Base-by-base conservation (phyloP, 2,329 filamentous ascomycete species). In the Phialocephala subalpina region DNA sequence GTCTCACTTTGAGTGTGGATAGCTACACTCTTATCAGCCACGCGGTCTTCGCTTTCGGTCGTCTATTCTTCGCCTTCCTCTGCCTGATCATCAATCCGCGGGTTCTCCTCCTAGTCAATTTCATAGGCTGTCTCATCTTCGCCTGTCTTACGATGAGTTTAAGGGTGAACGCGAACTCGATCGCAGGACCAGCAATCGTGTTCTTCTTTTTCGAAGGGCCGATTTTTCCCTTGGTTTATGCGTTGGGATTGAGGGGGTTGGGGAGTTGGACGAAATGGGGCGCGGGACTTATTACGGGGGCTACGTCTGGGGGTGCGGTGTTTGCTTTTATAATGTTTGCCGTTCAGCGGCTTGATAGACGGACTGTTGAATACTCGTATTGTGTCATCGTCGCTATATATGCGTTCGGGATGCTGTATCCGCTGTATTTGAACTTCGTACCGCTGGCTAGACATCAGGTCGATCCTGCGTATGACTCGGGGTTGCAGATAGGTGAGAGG, bases 131-230 rank as follows among this genome's bases (percentile, higher is more conserved):
- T 69, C 82, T 91, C 53, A 80, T 92, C 71, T 83, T 82, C 60
- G 80, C 82, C 1, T 74, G 86, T 8, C 72, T 87, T 5, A 79
- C 82, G 3, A 82, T 85, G 36, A 78, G 83, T 1, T 68, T 88
- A 11, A 77, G 76, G 3, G 2, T 80, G 80, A 3, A 62, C 70
- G 47, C 84, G 0, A 83, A 87, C 68, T 70, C 85, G 0, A 76
- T 88, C 27, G 79, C 82, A 27, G 82, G 87, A n/a, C 89, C 92
- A 69, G 80, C 92, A 2, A 82, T 90, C 45, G 73, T 94, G 33
- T 91, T 92, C 69, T 90, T 93, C 70, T 93, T 97, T 78, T 93
- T 92, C 74, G 92, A 95, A 77, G 92, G 90, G 0, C 92, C 93
- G 60, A 87, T 93, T 72, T 97, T 92, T 83, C 93, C 94, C 0